Evolutionary conservation across 805 yeast species (phyloP).

Genomic region (Cyberlindnera meyerae): DNA sequence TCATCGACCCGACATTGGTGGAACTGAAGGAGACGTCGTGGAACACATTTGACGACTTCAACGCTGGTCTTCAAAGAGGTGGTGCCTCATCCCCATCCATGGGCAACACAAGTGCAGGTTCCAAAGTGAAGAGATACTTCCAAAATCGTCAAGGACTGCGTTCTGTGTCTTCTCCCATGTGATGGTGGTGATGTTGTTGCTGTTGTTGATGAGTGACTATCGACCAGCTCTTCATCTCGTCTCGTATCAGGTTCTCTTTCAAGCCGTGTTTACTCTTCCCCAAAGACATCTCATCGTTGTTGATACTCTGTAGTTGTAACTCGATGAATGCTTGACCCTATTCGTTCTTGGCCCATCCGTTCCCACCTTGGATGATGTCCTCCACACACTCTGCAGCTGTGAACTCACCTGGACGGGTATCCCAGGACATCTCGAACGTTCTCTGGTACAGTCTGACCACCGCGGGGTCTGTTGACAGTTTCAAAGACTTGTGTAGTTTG

Average conservation of each 20-base stretch:
- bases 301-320: constrained; percentile 18
- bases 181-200: too few species aligned
- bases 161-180: constrained; percentile 4
- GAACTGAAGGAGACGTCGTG: constrained; percentile 2
- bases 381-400: constrained; percentile 68
- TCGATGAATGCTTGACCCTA: constrained; percentile 40
- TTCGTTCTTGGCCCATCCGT: constrained; percentile 56
- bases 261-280: neutral
- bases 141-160: constrained; percentile 1
- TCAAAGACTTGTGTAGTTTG: constrained; percentile 13
- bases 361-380: constrained; percentile 69
- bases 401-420: constrained; percentile 47
- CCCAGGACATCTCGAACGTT: constrained; percentile 60
- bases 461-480: constrained; percentile 39
- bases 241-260: constrained; percentile 29
- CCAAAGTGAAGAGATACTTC: constrained; percentile 1
- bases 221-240: constrained; percentile 42
- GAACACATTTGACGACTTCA: neutral
- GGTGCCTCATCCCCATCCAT: neutral
- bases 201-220: too few species aligned
- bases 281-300: neutral
- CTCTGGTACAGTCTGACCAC: constrained; percentile 46
- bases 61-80: constrained; percentile 1
- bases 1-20: constrained; percentile 4
- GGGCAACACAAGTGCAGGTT: too few species aligned